Evolutionary conservation across 1,284 basidiomycete genomes (phyloP).

Genomic region (Ustilago vetiveriae): DNA sequence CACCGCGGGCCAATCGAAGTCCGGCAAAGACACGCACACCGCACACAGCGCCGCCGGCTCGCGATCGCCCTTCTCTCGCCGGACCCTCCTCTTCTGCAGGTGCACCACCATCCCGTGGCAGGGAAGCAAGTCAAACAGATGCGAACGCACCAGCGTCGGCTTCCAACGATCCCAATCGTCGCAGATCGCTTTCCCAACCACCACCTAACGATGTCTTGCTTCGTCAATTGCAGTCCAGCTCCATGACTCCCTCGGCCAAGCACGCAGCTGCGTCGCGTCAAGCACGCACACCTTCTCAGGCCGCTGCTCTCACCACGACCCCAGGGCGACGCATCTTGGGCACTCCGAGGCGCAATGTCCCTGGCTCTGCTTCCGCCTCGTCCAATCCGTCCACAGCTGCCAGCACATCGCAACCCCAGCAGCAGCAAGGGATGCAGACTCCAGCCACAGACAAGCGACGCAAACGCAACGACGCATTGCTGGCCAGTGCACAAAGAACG

Average conservation of each 20-base stretch:
- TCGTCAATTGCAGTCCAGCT: conserved; percentile 33
- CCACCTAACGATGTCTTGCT: conserved; percentile 43
- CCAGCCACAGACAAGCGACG: conserved; percentile 46
- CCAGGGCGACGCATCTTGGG: conserved; percentile 36
- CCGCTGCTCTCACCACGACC: conserved; percentile 16
- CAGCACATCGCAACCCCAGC: conserved; percentile 1
- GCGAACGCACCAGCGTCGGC: background rate
- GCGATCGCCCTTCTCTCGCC: conserved; percentile 9
- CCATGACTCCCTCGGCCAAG: conserved; percentile 33
- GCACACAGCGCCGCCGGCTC: conserved; percentile 21
- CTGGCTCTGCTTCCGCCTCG: conserved; percentile 15
- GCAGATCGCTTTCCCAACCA: conserved; percentile 44
- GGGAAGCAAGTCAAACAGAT: background rate
- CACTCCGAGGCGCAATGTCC: conserved; percentile 18
- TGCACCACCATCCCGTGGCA: background rate
- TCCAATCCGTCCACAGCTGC: conserved; percentile 10
- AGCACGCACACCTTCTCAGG: conserved; percentile 25
- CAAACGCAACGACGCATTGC: conserved; percentile 43
- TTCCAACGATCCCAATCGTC: conserved; percentile 12
- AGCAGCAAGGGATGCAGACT: conserved; percentile 32
- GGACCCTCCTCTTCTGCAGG: conserved; percentile 5
- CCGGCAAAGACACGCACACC: conserved; percentile 28
- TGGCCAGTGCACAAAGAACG: conserved; percentile 40
- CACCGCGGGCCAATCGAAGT: conserved; percentile 21
- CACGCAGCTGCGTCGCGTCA: conserved; percentile 16